These are phyloP conservation scores for Trichophyton rubrum DNA, from an alignment of 2,329 filamentous ascomycete species.

Conservation along the genomic window DNA sequence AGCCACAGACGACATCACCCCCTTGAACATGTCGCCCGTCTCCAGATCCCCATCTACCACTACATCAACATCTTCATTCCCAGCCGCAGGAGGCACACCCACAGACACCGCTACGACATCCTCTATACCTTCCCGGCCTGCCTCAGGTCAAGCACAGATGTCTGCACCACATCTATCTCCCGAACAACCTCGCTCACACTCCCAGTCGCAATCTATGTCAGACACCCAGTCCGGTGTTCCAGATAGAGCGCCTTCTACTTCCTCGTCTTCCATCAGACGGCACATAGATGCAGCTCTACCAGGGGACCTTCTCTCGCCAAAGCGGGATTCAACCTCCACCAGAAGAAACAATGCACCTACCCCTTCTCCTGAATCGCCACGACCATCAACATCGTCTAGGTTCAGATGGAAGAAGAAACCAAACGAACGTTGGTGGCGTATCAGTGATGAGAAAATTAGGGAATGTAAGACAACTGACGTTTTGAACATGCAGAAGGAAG, in stretches of 20 bases:
- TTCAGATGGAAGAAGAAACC: slow-evolving; percentile 43
- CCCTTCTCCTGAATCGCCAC: not conserved
- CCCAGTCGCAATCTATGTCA: not conserved
- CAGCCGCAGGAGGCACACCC: slow-evolving; percentile 10
- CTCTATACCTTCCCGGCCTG: slow-evolving; percentile 8
- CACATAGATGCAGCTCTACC: slow-evolving; percentile 13
- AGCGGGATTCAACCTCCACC: slow-evolving; percentile 18
- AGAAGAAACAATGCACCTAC: not conserved
- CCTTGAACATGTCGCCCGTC: slow-evolving; percentile 22
- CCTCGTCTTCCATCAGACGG: not conserved
- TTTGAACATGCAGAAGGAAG: slow-evolving; percentile 83
- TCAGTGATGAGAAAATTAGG: slow-evolving; percentile 93
- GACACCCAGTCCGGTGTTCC: not conserved
- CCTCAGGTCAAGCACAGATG: not conserved
- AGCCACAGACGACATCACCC: slow-evolving; percentile 19
- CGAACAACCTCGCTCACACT: not conserved
- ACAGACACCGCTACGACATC: not conserved
- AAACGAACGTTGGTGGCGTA: slow-evolving; percentile 85
- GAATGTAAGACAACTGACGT: slow-evolving; percentile 89
- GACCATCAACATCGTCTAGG: slow-evolving; percentile 6
- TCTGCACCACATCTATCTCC: slow-evolving; percentile 1
- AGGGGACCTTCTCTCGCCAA: slow-evolving; percentile 23
- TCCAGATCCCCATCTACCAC: slow-evolving; percentile 23
- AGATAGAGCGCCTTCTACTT: not conserved
- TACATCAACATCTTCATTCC: slow-evolving; percentile 20